phyloP scores from a whole-genome alignment of 2,329 filamentous ascomycete species.

The Rhynchosporium secalis region DNA sequence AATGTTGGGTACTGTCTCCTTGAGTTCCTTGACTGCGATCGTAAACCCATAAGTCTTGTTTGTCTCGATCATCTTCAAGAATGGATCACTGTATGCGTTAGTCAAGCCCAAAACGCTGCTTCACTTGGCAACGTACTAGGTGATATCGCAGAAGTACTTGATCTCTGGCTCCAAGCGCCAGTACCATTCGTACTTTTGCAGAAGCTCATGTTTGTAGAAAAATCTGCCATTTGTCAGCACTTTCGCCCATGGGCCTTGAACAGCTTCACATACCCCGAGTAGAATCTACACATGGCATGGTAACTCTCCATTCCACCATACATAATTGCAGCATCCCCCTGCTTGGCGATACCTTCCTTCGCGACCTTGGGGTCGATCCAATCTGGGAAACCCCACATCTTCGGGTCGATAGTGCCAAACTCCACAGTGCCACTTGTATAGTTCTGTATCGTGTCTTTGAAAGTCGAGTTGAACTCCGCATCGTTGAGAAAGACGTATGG shows the following conservation, averaged over 20 bases:
- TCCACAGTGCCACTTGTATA: conserved; percentile 87
- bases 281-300: conserved; percentile 98
- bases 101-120: conserved; percentile 19
- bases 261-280: conserved; percentile 73
- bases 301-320: conserved; percentile 99
- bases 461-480: conserved; percentile 91
- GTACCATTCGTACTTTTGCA: conserved; percentile 99
- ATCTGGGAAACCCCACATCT: conserved; percentile 95
- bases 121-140: conserved; percentile 65
- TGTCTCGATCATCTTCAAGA: conserved; percentile 86
- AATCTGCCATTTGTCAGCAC: conserved; percentile 54
- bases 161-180: conserved; percentile 99
- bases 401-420: conserved; percentile 87
- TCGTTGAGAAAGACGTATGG: conserved; percentile 99
- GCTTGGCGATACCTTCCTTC: conserved; percentile 93
- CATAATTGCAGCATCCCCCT: conserved; percentile 97
- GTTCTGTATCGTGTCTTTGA: conserved; percentile 84
- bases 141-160: conserved; percentile 99
- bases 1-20: conserved; percentile 97
- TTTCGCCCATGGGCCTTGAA: not conserved
- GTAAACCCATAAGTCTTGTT: conserved; percentile 99
- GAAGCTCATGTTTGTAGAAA: conserved; percentile 95
- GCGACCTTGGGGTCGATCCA: conserved; percentile 95
- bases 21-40: conserved; percentile 96
- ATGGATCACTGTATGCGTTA: conserved; percentile 71